phyloP scores from a whole-genome alignment of 306 rosid species.

The Oemleria cerasiformis region DNA sequence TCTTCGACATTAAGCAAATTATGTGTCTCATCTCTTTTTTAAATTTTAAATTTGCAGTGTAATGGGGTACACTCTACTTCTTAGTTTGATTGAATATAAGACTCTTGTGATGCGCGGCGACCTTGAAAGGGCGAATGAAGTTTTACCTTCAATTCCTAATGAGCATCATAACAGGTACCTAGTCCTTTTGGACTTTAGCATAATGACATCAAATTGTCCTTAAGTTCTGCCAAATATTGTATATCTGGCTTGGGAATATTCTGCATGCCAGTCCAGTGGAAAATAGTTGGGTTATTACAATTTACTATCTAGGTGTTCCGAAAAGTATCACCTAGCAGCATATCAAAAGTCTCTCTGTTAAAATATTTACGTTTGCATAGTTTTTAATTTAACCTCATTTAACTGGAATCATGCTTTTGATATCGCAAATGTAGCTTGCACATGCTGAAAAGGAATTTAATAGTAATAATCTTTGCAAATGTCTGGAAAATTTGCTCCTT shows the following conservation, averaged over 20 bases:
- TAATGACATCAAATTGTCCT: neutral
- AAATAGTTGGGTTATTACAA: neutral
- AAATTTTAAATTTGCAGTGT: constrained; percentile 46
- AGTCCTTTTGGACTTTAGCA: neutral
- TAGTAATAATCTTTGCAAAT: neutral
- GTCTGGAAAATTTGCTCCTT: neutral
- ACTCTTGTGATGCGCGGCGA: constrained; percentile 99
- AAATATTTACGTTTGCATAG: neutral
- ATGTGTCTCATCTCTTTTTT: neutral
- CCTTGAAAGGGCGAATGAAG: constrained; percentile 83
- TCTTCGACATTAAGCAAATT: constrained; percentile 18
- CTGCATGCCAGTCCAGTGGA: neutral
- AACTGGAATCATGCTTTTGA: neutral
- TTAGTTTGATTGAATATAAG: constrained; percentile 95
- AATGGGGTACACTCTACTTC: constrained; percentile 89
- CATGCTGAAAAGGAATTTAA: neutral
- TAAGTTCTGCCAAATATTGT: neutral
- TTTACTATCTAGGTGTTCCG: neutral
- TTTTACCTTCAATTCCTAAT: constrained; percentile 90
- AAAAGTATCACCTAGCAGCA: neutral
- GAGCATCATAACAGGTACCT: constrained; percentile 92
- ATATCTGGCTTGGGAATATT: neutral
- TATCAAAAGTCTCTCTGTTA: neutral
- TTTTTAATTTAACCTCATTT: too few relatives aligned
- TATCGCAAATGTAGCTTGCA: neutral